A percentile compares a stretch with the other conserved stretches of the same genome.
Conservation (phyloP, 495 filamentous ascomycete species). For the Gamarada debralockiae region DNA sequence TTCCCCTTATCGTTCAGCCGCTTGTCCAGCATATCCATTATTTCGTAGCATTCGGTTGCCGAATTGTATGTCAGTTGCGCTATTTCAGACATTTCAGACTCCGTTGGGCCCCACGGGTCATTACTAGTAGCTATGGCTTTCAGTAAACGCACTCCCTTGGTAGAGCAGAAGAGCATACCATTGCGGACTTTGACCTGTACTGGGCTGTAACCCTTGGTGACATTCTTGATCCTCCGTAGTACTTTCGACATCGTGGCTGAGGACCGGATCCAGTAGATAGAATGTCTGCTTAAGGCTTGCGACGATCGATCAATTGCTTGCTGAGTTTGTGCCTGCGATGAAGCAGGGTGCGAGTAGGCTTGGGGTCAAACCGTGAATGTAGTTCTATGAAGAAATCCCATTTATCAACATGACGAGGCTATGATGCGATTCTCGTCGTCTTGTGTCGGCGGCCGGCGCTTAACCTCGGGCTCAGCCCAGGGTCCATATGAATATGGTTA, state of each 20-base stretch:
- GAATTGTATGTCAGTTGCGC: neutral
- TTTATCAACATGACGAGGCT: no score
- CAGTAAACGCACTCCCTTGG: neutral
- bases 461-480: no score
- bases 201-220: neutral
- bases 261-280: no score
- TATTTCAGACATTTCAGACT: neutral
- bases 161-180: neutral
- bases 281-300: no score
- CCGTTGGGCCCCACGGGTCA: neutral
- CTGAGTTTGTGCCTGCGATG: no score
- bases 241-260: neutral
- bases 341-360: no score
- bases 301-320: no score
- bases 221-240: neutral
- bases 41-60: neutral
- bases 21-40: neutral
- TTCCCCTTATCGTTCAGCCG: neutral
- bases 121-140: neutral
- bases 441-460: no score
- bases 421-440: no score
- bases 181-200: neutral
- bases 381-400: no score
- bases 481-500: no score
- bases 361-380: no score